Evolutionary conservation across 1,284 basidiomycete genomes (phyloP).

Genomic region (Moesziomyces sp.): DNA sequence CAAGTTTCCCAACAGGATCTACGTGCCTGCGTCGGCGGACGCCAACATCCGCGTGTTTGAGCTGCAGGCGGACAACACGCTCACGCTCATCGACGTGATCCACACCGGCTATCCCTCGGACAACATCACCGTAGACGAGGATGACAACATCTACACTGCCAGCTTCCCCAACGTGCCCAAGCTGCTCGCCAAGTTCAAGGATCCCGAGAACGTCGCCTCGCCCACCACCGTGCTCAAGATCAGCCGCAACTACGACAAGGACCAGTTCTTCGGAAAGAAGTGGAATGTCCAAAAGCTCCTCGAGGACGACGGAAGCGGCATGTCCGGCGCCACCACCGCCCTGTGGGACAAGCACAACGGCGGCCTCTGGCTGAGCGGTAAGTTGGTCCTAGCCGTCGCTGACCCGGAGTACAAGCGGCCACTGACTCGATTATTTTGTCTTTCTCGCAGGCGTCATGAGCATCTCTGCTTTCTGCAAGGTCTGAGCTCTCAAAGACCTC

Average conservation of each 20-base stretch:
- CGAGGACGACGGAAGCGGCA: conserved; percentile 47
- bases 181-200: conserved; percentile 36
- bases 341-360: conserved; percentile 28
- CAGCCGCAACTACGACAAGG: conserved; percentile 44
- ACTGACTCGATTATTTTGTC: not conserved
- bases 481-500: conserved; percentile 4
- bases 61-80: conserved; percentile 50
- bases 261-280: conserved; percentile 57
- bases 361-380: conserved; percentile 31
- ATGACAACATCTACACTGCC: conserved; percentile 49
- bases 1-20: conserved; percentile 37
- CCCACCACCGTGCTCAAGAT: conserved; percentile 47
- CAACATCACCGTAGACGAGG: conserved; percentile 51
- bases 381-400: not conserved
- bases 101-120: conserved; percentile 49
- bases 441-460: conserved; percentile 17
- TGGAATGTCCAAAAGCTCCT: conserved; percentile 54
- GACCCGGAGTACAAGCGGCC: not conserved
- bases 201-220: conserved; percentile 29
- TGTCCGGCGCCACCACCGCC: conserved; percentile 38
- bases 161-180: conserved; percentile 46
- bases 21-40: conserved; percentile 36
- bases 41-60: conserved; percentile 46
- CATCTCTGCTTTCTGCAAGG: conserved; percentile 25
- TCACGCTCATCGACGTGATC: conserved; percentile 47